Percentiles rank a stretch among this genome's conserved stretches.
phyloP scores from a whole-genome alignment of 2,329 filamentous ascomycete species.

The Kalaharituber pfeilii region DNA sequence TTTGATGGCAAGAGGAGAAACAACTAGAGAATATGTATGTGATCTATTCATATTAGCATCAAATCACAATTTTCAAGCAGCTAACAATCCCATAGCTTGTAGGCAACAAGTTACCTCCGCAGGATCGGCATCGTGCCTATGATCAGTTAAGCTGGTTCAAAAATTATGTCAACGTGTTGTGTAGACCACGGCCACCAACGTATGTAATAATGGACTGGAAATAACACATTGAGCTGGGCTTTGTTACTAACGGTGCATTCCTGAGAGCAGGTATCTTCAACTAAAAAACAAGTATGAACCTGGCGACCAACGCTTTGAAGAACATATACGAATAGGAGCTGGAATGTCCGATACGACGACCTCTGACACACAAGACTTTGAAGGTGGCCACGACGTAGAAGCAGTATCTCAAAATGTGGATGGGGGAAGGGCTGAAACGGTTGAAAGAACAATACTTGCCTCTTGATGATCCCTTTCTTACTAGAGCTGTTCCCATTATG shows the following conservation, averaged over 20 bases:
- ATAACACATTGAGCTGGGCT: slow-evolving; percentile 37
- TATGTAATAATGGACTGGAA: too few species aligned
- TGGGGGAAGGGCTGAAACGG: background rate
- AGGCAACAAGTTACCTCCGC: slow-evolving; percentile 66
- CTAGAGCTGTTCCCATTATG: slow-evolving; percentile 22
- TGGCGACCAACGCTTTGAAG: slow-evolving; percentile 70
- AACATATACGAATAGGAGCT: background rate
- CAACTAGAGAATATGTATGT: slow-evolving; percentile 73
- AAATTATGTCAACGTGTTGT: slow-evolving; percentile 69
- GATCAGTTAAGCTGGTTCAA: slow-evolving; percentile 55
- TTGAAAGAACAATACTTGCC: background rate
- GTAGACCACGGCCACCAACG: slow-evolving; percentile 66
- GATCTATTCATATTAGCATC: background rate
- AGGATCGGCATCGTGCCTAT: slow-evolving; percentile 80
- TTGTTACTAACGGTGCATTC: background rate
- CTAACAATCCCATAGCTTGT: slow-evolving; percentile 25
- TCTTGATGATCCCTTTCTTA: background rate
- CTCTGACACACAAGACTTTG: background rate
- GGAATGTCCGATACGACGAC: slow-evolving; percentile 35
- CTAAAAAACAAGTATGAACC: slow-evolving; percentile 57
- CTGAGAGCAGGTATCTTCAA: slow-evolving; percentile 15
- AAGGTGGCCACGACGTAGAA: background rate
- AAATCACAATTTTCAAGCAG: background rate
- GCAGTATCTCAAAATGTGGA: background rate
- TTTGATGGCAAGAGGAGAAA: slow-evolving; percentile 78